Evolutionary conservation across 2,329 filamentous ascomycete species (phyloP), one percentile per base, ranked within the genome.

Genomic region (Neonectria ditissima): DNA sequence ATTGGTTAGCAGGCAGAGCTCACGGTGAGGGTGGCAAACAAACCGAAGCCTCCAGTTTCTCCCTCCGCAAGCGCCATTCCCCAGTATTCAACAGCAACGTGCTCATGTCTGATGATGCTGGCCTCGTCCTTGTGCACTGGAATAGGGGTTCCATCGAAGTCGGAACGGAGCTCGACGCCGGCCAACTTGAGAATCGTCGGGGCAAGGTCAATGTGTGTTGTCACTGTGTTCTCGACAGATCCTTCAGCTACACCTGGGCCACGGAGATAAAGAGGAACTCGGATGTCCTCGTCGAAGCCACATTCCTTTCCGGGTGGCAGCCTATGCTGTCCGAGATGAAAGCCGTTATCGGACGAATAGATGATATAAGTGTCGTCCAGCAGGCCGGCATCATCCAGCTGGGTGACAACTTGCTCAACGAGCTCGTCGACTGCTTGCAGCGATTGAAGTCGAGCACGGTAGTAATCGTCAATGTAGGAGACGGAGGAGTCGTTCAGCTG

Each of bases 191-290:
- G 79, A 10, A 91, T 74, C 0, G 89, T 91, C 0, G 89, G 88
- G 0, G 86, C 87, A 2, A 91, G 76, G 68, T 91, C 89, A 3
- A 88, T 85, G 69, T 91, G 89, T 0, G 87, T 86, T 0, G 86
- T 89, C 2, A 86, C 82, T 2, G 80, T 77, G 10, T 82, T 76
- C 18, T 80, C 79, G 1, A 74, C 74, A 5, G 72, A 59, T 0
- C 79, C 79, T 18, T 79, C 70, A 0, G 82, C 75, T 2, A 89
- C 74, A 0, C 83, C 83, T 0, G 87, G 87, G 0, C 87, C 87
- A 3, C 87, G 80, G 26, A 89, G 78, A 32, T 86, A 80, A 5
- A 89, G 73, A 0, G 87, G 87, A 1, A 89, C 83, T 2, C 86
- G 83, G 63, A 89, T 85, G 63, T 89, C 87, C 54, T 87, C 85